Evolutionary conservation across 257 asterid species (phyloP).

Genomic region (Solanum dulcamara): DNA sequence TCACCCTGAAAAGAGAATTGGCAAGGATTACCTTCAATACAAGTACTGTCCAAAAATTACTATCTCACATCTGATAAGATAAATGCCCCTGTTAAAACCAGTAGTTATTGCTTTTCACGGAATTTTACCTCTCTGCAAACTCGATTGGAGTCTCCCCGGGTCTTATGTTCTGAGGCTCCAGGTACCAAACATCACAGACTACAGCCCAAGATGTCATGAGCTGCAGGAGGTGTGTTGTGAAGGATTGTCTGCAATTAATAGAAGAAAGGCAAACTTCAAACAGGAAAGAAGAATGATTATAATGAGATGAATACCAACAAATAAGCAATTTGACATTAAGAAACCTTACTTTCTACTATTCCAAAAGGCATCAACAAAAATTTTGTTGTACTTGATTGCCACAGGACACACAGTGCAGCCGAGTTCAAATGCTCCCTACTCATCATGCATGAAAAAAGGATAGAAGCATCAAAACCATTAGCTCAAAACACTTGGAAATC

Average conservation of each 20-base stretch:
- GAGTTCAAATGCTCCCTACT: conserved; percentile 93
- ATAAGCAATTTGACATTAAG: not conserved
- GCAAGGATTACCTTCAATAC: not conserved
- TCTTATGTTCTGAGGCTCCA: conserved; percentile 84
- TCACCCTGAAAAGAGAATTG: conserved; percentile 45
- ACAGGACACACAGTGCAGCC: conserved; percentile 90
- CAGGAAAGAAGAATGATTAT: not conserved
- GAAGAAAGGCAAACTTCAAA: not conserved
- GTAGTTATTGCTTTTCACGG: not conserved
- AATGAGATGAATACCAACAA: not conserved
- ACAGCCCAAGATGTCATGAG: conserved; percentile 99
- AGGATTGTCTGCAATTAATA: conserved; percentile 66
- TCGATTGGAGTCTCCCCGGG: conserved; percentile 86
- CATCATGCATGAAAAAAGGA: conserved; percentile 5
- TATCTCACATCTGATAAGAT: not conserved
- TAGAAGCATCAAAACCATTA: not conserved
- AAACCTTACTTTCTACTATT: conserved; percentile 68
- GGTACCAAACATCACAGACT: conserved; percentile 97
- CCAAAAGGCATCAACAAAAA: conserved; percentile 97
- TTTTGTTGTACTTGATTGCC: conserved; percentile 92
- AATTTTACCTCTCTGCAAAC: conserved; percentile 84
- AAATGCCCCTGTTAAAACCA: not conserved
- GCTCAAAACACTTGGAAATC: not conserved
- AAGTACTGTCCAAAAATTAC: not conserved
- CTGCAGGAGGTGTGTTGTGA: conserved; percentile 86